Conservation (phyloP, 345 rosid genomes). For the Dipteronia sinensis region DNA sequence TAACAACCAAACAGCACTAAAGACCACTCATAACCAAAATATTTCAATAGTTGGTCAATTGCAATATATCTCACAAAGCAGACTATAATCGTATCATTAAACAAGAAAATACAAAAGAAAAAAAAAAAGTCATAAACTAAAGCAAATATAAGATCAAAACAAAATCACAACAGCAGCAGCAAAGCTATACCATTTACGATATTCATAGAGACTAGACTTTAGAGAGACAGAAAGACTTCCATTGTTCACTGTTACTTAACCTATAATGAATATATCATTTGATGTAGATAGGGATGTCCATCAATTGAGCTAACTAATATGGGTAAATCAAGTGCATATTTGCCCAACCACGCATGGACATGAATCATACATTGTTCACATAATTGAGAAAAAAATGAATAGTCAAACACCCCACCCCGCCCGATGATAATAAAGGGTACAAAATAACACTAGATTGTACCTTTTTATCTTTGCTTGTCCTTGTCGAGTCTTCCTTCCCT, state of each 20-base stretch:
- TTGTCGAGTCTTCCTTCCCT: constrained; percentile 66
- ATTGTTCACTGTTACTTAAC: neutral
- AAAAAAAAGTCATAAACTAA: too few species aligned
- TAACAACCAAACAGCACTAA: too few species aligned
- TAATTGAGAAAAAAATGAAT: neutral
- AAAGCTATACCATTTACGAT: too few species aligned
- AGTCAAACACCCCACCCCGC: neutral
- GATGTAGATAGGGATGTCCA: neutral
- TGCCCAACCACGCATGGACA: neutral
- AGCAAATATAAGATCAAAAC: too few species aligned
- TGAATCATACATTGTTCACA: neutral
- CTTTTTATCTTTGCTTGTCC: constrained; percentile 67
- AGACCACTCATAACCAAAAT: too few species aligned
- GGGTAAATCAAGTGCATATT: neutral
- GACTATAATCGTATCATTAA: too few species aligned
- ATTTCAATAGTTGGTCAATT: too few species aligned
- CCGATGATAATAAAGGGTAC: neutral
- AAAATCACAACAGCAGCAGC: too few species aligned
- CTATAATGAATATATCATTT: neutral
- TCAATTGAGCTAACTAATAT: neutral
- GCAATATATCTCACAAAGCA: too few species aligned
- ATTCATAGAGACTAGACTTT: too few species aligned
- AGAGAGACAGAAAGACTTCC: neutral
- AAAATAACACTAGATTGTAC: constrained; percentile 31
- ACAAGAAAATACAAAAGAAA: too few species aligned